A percentile compares a stretch with the other conserved stretches of the same genome.
Conservation (phyloP, 352 stramenopile genomes). For the Phytopythium aichiense region DNA sequence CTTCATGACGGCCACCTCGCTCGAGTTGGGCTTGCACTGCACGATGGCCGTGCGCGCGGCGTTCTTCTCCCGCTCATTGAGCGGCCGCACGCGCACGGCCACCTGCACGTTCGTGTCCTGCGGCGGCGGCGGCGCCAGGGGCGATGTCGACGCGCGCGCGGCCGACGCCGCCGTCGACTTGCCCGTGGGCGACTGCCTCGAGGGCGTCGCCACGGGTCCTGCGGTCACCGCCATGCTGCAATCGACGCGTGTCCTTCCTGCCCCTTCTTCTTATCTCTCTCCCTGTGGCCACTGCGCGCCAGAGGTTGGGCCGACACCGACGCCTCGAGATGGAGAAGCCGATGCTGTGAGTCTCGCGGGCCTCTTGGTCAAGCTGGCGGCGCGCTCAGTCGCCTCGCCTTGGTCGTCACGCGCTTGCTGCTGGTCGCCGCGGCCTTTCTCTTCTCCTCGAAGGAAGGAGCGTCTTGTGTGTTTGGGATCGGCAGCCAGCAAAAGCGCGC, state of each 20-base stretch:
- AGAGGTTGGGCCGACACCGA: too few species aligned
- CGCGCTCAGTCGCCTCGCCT: too few species aligned
- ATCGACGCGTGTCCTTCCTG: not conserved
- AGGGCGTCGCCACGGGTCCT: slow-evolving; percentile 1
- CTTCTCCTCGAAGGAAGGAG: not conserved
- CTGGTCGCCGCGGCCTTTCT: not conserved
- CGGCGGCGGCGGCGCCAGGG: slow-evolving; percentile 12
- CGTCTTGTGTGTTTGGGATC: not conserved
- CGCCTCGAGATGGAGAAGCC: too few species aligned
- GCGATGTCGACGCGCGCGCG: slow-evolving; percentile 8
- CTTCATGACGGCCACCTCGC: slow-evolving; percentile 84
- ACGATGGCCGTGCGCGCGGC: slow-evolving; percentile 73
- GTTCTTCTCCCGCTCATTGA: slow-evolving; percentile 88
- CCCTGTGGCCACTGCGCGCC: too few species aligned
- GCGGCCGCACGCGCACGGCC: slow-evolving; percentile 85
- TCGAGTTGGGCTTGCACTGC: slow-evolving; percentile 80
- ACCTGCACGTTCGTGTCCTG: slow-evolving; percentile 83
- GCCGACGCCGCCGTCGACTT: slow-evolving; percentile 3
- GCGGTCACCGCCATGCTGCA: not conserved
- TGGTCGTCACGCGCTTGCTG: too few species aligned
- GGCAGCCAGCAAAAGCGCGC: not conserved
- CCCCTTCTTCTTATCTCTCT: slow-evolving; percentile 6
- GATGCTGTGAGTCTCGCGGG: too few species aligned
- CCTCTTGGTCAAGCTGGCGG: too few species aligned
- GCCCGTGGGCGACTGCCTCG: slow-evolving; percentile 1